Base-by-base conservation (phyloP, 2,329 filamentous ascomycete species). In the Penicillium sp. region DNA sequence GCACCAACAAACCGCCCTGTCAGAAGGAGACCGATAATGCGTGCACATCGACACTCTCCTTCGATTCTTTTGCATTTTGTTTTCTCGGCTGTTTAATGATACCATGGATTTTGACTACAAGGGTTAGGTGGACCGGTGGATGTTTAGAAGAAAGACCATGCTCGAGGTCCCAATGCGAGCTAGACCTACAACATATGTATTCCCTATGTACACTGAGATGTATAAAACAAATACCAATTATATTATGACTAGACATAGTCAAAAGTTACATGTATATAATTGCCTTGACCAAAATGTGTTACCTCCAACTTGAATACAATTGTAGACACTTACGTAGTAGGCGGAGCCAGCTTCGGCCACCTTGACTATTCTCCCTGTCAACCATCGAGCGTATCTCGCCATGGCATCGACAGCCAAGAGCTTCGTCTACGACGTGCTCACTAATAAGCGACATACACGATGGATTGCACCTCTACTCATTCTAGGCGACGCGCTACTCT, bases 401-500 rank as follows among this genome's bases (percentile, higher is more conserved):
- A 78, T 78, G 76, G 68, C 71, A 36, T 61, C 73, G 52, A 72
- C 68, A 55, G 49, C 49, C 49, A 48, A 53, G 44, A 59, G 60
- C 41, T 60, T 69, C n/a, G 52, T 72, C 44, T 59, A 68, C 51
- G 73, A 75, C 62, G 61, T 86, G 13, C 76, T 81, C 31, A 78
- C 72, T n/a, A 82, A 87, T 61, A 80, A 83, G 1, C 77, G 76
- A 49, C 81, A 87, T 67, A 81, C 81, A 48, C 75, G 70, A 83
- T 88, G 85, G 85, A 81, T 93, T 42, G 79, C 86, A 6, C 82
- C 86, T 0, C 77, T 86, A 4, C 80, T 96, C 6, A 80, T 94
- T 64, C 72, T 89, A 33, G 79, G 83, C 53, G 93, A 97, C 70
- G 86, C 86, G 8, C 74, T 84, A 19, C 83, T 96, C 23, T 94